A percentile compares a stretch with the other conserved stretches of the same genome.
phyloP scores from a whole-genome alignment of 805 yeast species.

The Teunomyces tritomae region DNA sequence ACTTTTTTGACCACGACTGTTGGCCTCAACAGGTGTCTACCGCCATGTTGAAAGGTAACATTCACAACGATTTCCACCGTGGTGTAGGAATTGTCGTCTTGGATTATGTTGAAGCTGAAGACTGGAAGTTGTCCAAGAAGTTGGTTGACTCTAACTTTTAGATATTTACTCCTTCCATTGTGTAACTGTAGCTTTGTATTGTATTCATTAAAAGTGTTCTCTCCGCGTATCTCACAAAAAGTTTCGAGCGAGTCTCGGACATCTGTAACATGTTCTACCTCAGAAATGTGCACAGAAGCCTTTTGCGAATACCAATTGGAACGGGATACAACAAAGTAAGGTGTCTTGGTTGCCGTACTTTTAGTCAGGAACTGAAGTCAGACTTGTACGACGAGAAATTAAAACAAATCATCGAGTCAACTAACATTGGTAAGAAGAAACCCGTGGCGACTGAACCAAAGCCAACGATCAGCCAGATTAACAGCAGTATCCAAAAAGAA shows the following conservation, averaged over 20 bases:
- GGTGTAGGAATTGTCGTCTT: slow-evolving; percentile 65
- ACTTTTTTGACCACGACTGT: slow-evolving; percentile 65
- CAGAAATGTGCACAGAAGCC: neutral
- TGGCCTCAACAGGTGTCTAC: slow-evolving; percentile 72
- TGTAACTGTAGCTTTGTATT: neutral
- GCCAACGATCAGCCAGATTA: slow-evolving; percentile 3
- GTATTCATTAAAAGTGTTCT: too few species aligned
- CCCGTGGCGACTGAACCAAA: neutral
- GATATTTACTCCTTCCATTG: neutral
- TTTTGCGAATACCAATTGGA: slow-evolving; percentile 1
- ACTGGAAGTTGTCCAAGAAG: slow-evolving; percentile 55
- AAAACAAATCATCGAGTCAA: slow-evolving; percentile 32
- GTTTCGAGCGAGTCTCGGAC: neutral
- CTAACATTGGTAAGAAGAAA: slow-evolving; percentile 25
- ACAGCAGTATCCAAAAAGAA: slow-evolving; percentile 15
- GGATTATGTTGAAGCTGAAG: slow-evolving; percentile 61
- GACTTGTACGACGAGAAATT: slow-evolving; percentile 24
- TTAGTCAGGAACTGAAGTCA: neutral
- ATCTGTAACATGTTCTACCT: neutral
- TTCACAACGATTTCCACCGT: slow-evolving; percentile 48
- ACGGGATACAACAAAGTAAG: neutral
- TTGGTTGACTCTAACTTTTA: slow-evolving; percentile 53
- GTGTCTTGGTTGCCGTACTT: neutral
- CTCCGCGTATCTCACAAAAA: neutral
- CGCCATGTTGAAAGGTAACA: slow-evolving; percentile 42